Evolutionary conservation across 257 asterid genomes (phyloP).

Genomic region (Nicotiana tabacum): DNA sequence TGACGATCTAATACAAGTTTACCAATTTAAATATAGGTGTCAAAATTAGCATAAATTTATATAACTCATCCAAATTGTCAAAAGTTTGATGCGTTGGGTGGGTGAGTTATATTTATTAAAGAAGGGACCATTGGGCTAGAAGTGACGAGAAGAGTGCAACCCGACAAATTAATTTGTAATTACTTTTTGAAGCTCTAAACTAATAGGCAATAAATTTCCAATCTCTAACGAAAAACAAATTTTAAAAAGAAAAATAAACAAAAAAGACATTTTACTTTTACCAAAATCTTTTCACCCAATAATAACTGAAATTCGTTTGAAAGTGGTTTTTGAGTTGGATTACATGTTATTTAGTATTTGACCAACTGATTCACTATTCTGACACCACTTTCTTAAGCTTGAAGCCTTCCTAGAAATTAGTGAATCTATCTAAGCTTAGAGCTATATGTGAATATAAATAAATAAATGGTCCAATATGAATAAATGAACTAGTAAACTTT

Average conservation of each 20-base stretch:
- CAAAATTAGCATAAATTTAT: not conserved
- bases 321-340: not conserved
- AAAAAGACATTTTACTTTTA: not conserved
- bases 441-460: not conserved
- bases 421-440: not conserved
- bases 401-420: not conserved
- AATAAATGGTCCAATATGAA: not conserved
- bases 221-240: no score
- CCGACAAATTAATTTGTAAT: not conserved
- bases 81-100: not conserved
- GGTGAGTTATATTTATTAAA: not conserved
- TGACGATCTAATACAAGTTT: not conserved
- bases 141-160: not conserved
- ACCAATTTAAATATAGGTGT: not conserved
- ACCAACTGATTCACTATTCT: no score
- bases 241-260: no score
- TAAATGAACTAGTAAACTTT: not conserved
- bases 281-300: not conserved
- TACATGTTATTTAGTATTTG: not conserved
- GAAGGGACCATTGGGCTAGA: not conserved
- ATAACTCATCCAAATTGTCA: not conserved
- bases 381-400: not conserved
- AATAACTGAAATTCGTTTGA: not conserved
- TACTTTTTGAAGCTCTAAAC: not conserved
- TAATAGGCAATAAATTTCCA: no score